Base-by-base conservation (phyloP, 768 basidiomycete species). In the Punctularia strigosozonata region DNA sequence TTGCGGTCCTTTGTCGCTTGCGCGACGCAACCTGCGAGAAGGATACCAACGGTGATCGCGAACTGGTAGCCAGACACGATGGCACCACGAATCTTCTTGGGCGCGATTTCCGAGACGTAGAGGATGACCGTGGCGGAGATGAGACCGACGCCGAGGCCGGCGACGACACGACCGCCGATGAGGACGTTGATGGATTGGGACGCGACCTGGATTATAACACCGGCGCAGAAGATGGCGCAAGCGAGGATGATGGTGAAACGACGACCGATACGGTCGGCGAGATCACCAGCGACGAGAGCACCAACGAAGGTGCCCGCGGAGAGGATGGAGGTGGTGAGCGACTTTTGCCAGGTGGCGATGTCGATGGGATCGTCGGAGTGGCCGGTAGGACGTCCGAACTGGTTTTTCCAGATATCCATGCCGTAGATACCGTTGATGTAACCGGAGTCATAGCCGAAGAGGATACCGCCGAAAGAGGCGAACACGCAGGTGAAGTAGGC, bases 351-450 rank as follows among this genome's bases (percentile, higher is more conserved):
- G 14, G 53, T 66, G 21, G 64, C 57, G 54, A 81, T 83, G 14
- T 56, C 43, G 52, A 77, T 79, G 2, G 65, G 63, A 12, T 59
- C 56, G n/a, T n/a, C n/a, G n/a, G n/a, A n/a, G n/a, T n/a, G n/a
- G n/a, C n/a, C n/a, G n/a, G n/a, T n/a, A n/a, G n/a, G n/a, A n/a
- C n/a, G n/a, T 2, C 66, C 79, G 50, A 87, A 84, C 10, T 80
- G 74, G 8, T 63, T 56, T 25, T 68, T 57, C 54, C 82, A 83
- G 57, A 80, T 75, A 7, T 67, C 52, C 78, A 85, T 82, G 55
- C 80, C 59, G 20, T 81, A 60, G 48, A 86, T 79, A 52, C 80
- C 79, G 37, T 75, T 75, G 44, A 87, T 85, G 54, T 85, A 81
- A 20, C 81, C 81, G 10, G 79, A 81, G 53, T 82, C 77, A 46